Conservation (phyloP, 768 basidiomycete species). For the Auriscalpium vulgare region DNA sequence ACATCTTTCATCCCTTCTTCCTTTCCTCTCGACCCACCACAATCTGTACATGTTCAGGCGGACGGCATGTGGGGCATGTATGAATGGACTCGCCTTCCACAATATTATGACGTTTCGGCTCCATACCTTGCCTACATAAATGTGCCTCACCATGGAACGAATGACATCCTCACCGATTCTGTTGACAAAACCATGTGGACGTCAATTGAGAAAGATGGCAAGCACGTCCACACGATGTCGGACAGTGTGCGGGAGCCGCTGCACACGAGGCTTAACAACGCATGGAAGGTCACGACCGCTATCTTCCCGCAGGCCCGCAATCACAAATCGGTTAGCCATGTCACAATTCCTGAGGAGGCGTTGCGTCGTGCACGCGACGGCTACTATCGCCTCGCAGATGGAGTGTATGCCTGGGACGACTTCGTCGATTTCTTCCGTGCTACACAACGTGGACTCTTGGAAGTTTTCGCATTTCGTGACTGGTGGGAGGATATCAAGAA, state of each 20-base stretch:
- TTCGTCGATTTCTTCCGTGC: background rate
- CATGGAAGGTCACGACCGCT: background rate
- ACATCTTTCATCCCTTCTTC: too few species aligned
- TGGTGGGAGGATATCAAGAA: background rate
- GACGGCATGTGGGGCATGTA: too few species aligned
- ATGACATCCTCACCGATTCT: constrained; percentile 26
- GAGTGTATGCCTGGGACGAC: background rate
- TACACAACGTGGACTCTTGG: background rate
- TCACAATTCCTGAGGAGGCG: background rate
- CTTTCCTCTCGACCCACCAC: too few species aligned
- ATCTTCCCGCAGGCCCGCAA: background rate
- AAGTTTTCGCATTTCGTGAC: background rate
- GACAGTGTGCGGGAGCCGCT: constrained; percentile 10
- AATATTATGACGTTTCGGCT: too few species aligned
- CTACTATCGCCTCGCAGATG: background rate
- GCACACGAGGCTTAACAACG: background rate
- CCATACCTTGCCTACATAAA: too few species aligned
- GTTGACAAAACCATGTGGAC: background rate
- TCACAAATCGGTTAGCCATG: background rate
- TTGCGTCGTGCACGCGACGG: background rate
- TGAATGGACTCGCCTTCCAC: too few species aligned
- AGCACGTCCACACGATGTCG: constrained; percentile 6
- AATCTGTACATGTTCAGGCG: too few species aligned
- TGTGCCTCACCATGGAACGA: constrained; percentile 11
- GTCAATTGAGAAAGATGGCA: background rate